phyloP scores from a whole-genome alignment of 495 filamentous ascomycete species.

The Letharia lupina region DNA sequence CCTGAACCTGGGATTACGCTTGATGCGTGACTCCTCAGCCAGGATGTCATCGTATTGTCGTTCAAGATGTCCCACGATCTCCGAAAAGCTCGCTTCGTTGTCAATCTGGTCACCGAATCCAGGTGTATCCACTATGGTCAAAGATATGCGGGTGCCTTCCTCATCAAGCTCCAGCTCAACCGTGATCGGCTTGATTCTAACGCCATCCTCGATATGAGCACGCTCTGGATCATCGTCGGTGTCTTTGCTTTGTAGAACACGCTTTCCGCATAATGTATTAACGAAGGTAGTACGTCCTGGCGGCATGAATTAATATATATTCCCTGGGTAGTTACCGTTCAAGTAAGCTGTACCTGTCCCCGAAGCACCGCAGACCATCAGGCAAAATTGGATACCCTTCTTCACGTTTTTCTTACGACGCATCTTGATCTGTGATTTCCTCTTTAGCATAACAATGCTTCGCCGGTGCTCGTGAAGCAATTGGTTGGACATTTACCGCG shows the following conservation, averaged over 20 bases:
- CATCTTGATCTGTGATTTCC: conserved; percentile 67
- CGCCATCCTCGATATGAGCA: conserved; percentile 91
- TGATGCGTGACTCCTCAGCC: conserved; percentile 98
- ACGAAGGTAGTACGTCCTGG: conserved; percentile 96
- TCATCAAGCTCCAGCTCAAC: conserved; percentile 97
- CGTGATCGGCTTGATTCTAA: conserved; percentile 96
- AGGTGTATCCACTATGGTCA: conserved; percentile 97
- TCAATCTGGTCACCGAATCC: conserved; percentile 99
- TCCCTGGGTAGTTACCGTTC: background rate
- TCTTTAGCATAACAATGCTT: background rate
- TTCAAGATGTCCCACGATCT: conserved; percentile 96
- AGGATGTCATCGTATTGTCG: conserved; percentile 99
- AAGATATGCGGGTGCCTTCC: conserved; percentile 93
- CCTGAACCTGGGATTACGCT: conserved; percentile 98
- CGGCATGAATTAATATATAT: conserved; percentile 1
- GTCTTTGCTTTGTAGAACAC: conserved; percentile 80
- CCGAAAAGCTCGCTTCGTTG: conserved; percentile 95
- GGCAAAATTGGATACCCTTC: conserved; percentile 99
- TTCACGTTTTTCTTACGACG: conserved; percentile 99
- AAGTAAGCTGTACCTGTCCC: conserved; percentile 70
- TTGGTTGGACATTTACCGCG: conserved; percentile 44
- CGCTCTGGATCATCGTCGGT: conserved; percentile 63
- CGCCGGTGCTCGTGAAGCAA: conserved; percentile 8
- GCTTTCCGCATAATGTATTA: conserved; percentile 96
- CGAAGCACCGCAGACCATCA: conserved; percentile 99